A percentile compares a stretch with the other conserved stretches of the same genome.
These are phyloP conservation scores for Mrakia hoshinonis DNA, from an alignment of 768 basidiomycete species.

Conservation along the genomic window DNA sequence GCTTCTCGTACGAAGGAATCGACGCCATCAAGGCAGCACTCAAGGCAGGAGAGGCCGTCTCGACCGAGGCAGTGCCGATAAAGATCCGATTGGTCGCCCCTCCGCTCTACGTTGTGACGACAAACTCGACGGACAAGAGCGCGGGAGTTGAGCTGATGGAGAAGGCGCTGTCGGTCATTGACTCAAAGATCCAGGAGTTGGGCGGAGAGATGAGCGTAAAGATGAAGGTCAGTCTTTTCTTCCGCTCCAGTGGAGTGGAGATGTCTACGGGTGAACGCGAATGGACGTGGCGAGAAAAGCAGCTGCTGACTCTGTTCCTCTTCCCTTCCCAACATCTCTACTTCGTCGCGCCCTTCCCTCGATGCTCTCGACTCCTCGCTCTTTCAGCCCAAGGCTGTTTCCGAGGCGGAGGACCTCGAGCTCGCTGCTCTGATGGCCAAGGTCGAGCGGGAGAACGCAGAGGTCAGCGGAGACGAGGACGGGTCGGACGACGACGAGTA, in stretches of 20 bases:
- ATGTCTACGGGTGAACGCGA: too few species aligned
- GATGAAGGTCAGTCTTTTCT: conserved; percentile 66
- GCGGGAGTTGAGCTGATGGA: conserved; percentile 88
- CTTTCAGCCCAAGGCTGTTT: conserved; percentile 85
- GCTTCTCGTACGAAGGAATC: conserved; percentile 90
- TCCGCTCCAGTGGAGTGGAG: too few species aligned
- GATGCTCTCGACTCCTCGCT: neutral
- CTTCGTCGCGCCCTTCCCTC: neutral
- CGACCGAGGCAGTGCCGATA: conserved; percentile 84
- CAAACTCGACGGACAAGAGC: conserved; percentile 94
- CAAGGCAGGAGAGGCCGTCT: conserved; percentile 71
- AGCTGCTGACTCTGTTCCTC: neutral
- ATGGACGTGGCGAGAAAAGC: too few species aligned
- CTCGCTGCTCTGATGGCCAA: conserved; percentile 94
- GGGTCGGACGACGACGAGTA: conserved; percentile 42
- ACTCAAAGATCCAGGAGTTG: conserved; percentile 67
- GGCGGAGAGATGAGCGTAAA: conserved; percentile 84
- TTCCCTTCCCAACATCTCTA: too few species aligned
- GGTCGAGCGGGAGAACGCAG: conserved; percentile 84
- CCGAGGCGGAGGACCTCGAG: conserved; percentile 94
- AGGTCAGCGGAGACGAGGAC: conserved; percentile 91
- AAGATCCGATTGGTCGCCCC: conserved; percentile 95
- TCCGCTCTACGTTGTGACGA: conserved; percentile 88
- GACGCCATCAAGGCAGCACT: conserved; percentile 92
- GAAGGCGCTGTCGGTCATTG: conserved; percentile 84